Conservation (phyloP, 2,329 filamentous ascomycete genomes). For the Stachybotrys elegans region DNA sequence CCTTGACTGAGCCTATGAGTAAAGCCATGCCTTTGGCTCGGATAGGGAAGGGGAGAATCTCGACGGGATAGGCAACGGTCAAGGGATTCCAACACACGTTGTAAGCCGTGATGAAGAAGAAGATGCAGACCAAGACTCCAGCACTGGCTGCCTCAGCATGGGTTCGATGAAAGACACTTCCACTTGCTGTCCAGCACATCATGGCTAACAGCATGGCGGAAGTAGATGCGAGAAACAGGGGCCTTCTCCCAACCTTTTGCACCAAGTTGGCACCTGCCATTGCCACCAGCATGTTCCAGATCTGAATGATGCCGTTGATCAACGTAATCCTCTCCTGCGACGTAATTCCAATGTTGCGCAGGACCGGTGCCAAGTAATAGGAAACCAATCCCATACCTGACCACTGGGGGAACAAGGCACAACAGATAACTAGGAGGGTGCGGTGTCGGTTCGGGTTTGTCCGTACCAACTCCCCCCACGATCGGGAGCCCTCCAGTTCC, state of each 20-base stretch:
- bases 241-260: background rate
- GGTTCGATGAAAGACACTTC: constrained; percentile 22
- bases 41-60: constrained; percentile 19
- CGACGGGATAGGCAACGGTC: constrained; percentile 13
- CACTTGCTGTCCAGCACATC: constrained; percentile 23
- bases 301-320: constrained; percentile 19
- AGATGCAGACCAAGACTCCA: constrained; percentile 20
- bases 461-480: too few relatives aligned
- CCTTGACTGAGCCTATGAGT: background rate
- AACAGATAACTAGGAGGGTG: constrained; percentile 20
- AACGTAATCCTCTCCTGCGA: constrained; percentile 26
- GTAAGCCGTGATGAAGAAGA: constrained; percentile 32
- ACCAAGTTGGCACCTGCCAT: constrained; percentile 24
- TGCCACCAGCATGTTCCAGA: constrained; percentile 24
- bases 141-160: constrained; percentile 13
- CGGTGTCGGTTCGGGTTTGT: constrained; percentile 22
- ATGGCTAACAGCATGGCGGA: background rate
- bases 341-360: constrained; percentile 33
- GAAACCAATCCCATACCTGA: constrained; percentile 23
- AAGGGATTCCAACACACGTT: constrained; percentile 15
- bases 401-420: constrained; percentile 25
- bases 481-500: constrained; percentile 11
- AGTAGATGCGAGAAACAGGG: background rate
- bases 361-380: constrained; percentile 34
- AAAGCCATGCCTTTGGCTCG: constrained; percentile 12